Base-by-base conservation (phyloP, 768 basidiomycete species). In the Boletus rex-veris region DNA sequence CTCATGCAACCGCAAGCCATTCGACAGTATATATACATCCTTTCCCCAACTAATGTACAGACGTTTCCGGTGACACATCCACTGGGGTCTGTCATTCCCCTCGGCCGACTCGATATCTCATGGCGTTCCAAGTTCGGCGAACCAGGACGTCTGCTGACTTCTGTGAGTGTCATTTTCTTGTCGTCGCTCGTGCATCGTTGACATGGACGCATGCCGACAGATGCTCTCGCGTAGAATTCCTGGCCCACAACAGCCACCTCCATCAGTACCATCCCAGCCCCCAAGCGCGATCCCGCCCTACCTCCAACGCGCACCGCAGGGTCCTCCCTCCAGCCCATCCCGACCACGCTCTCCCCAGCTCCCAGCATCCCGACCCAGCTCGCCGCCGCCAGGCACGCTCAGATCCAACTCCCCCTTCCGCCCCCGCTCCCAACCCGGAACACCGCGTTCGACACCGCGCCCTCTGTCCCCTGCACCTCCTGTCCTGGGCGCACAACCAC, bases 81-180 rank as follows among this genome's bases (percentile, higher is more conserved):
- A 2, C 86, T 90, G 0, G 95, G 95, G 3, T 78, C 78, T 21
- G 74, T 86, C 39, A 79, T 95, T 16, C 81, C 91, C 15, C 80
- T 97, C 4, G 93, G 93, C n/a, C 77, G 88, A 53, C 76, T 96
- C 21, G 92, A 97, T 64, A 86, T 98, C 42, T 82, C 83, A 12
- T 98, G 95, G 95, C 75, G 84, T 42, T 92, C 92, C 7, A 80
- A 83, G 4, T 87, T 86, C 58, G 91, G 91, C 9, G 91, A 95
- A 72, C 86, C 86, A 26, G 95, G 94, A 0, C 80, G 92, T 28
- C 75, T 98, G 2, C 74, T 95, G 30, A 96, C 94, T 3, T 94
- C 93, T 9, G 81, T 82, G 62, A 56, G 79, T 63, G 7, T 18
- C 45, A 8, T 36, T 7, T 19, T 12, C 37, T 38, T 0, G 28